These are phyloP conservation scores for Vitis amurensis DNA, from an alignment of 164 flowering plant species.

Conservation along the genomic window DNA sequence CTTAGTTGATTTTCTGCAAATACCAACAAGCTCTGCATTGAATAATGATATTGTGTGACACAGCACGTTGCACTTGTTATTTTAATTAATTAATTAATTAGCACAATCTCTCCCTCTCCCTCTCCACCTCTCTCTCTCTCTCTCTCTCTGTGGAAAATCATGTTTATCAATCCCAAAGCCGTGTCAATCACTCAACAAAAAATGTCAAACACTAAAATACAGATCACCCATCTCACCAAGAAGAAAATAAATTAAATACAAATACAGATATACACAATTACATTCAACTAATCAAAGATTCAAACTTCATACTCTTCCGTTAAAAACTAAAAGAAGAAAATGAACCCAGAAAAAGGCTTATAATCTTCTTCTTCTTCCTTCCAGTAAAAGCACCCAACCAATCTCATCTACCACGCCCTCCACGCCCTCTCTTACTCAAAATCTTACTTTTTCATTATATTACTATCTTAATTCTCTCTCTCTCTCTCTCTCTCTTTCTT, in stretches of 20 bases:
- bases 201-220: conserved; percentile 16
- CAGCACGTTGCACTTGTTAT: neutral
- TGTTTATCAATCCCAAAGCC: conserved; percentile 30
- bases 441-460: no score
- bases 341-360: no score
- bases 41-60: no score
- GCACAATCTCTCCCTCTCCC: neutral
- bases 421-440: no score
- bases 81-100: neutral
- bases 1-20: no score
- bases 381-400: no score
- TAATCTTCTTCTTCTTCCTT: no score
- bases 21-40: no score
- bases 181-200: conserved; percentile 31
- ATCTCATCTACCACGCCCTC: no score
- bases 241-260: conserved; percentile 4
- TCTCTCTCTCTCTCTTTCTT: no score
- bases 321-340: no score
- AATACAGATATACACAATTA: neutral
- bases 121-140: neutral
- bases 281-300: neutral
- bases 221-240: conserved; percentile 25
- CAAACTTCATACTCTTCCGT: neutral
- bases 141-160: neutral
- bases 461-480: no score